These are phyloP conservation scores for Trichoderma brevicompactum DNA, from an alignment of 2,329 filamentous ascomycete genomes.

Conservation along the genomic window DNA sequence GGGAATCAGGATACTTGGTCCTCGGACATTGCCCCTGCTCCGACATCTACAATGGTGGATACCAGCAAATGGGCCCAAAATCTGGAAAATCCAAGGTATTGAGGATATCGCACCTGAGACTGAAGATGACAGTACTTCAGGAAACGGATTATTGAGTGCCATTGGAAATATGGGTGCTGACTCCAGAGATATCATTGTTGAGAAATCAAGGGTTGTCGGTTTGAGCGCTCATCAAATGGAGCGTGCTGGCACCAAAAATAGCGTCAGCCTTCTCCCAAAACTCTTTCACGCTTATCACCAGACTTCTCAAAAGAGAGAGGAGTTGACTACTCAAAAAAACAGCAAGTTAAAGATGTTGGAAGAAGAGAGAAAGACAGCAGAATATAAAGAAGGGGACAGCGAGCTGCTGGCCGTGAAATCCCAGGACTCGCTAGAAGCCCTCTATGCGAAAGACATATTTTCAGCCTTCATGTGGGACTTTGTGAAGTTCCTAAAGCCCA, in stretches of 20 bases:
- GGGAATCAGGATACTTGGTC: neutral
- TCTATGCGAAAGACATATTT: slow-evolving; percentile 39
- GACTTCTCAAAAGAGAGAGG: no score
- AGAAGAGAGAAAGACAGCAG: neutral
- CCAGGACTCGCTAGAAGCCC: neutral
- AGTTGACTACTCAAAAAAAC: no score
- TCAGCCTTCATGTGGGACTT: slow-evolving; percentile 38
- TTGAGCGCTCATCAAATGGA: no score
- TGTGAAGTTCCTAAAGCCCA: slow-evolving; percentile 28
- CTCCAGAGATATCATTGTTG: no score
- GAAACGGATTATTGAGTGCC: neutral
- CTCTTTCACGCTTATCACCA: no score
- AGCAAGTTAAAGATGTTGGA: neutral
- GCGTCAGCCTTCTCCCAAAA: no score
- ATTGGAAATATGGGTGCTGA: neutral
- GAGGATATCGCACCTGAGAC: neutral
- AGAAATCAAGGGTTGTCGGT: no score
- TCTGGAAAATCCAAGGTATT: neutral
- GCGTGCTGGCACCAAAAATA: no score
- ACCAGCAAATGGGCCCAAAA: neutral
- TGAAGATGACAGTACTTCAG: neutral
- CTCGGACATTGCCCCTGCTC: neutral
- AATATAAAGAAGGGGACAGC: no score
- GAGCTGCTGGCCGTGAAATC: neutral
- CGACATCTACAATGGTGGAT: slow-evolving; percentile 21